phyloP scores from a whole-genome alignment of 1,284 basidiomycete genomes.

The Fomes fomentarius region DNA sequence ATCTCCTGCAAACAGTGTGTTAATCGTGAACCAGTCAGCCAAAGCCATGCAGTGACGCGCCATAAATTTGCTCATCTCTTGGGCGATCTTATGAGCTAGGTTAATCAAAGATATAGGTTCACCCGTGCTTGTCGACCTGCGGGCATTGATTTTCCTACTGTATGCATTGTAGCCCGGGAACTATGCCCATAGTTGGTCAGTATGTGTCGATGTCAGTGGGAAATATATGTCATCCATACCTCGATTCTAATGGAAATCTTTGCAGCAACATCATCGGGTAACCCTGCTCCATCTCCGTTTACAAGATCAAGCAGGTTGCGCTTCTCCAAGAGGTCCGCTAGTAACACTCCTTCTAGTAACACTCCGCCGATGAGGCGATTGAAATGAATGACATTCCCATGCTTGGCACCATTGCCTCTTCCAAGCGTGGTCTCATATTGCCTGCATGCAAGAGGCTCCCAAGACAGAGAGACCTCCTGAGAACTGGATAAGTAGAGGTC shows the following conservation, averaged over 20 bases:
- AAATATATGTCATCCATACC: not conserved
- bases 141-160: slow-evolving; percentile 2
- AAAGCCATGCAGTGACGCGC: not conserved
- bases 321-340: not conserved
- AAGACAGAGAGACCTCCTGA: not conserved
- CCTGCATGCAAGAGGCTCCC: not conserved
- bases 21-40: not conserved
- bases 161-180: not conserved
- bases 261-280: not conserved
- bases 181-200: not conserved
- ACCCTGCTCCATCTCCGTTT: not conserved
- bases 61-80: not conserved
- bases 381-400: not conserved
- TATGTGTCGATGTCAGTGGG: too few relatives aligned
- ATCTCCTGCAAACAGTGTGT: not conserved
- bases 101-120: not conserved
- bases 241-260: slow-evolving; percentile 1
- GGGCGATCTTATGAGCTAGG: slow-evolving; percentile 4
- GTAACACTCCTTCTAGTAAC: not conserved
- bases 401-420: not conserved
- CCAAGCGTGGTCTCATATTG: not conserved
- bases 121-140: not conserved
- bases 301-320: not conserved
- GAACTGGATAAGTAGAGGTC: too few relatives aligned
- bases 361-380: too few relatives aligned